Conservation (phyloP, 1,284 basidiomycete species). For the Erythrobasidium hasegawianum region DNA sequence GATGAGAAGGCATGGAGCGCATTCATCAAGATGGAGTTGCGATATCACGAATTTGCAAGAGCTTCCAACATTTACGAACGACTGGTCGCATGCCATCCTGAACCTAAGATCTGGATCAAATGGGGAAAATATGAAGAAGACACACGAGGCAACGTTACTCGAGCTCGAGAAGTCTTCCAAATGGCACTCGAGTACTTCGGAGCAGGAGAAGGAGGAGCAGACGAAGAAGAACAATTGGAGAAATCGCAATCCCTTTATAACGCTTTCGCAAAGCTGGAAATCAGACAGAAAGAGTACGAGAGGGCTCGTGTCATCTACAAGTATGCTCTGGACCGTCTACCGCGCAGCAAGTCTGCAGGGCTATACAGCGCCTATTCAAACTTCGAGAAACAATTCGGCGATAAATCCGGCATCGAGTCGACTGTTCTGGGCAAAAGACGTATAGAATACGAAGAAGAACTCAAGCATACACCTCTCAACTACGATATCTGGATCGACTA, state of each 20-base stretch:
- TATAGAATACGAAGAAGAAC: slow-evolving; percentile 95
- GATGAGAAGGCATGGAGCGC: slow-evolving; percentile 99
- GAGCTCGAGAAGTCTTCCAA: slow-evolving; percentile 92
- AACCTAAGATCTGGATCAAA: slow-evolving; percentile 92
- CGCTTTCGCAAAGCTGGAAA: slow-evolving; percentile 98
- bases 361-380: slow-evolving; percentile 89
- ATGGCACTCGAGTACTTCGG: slow-evolving; percentile 95
- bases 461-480: slow-evolving; percentile 79
- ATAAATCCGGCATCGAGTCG: slow-evolving; percentile 77
- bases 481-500: slow-evolving; percentile 99
- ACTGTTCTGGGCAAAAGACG: slow-evolving; percentile 94
- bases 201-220: slow-evolving; percentile 28
- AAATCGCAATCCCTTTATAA: slow-evolving; percentile 95
- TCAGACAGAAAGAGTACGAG: slow-evolving; percentile 88
- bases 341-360: slow-evolving; percentile 78
- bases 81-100: slow-evolving; percentile 87
- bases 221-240: slow-evolving; percentile 90
- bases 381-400: slow-evolving; percentile 97
- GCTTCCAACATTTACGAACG: slow-evolving; percentile 92
- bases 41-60: slow-evolving; percentile 86
- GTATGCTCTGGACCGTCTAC: slow-evolving; percentile 89
- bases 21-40: slow-evolving; percentile 91
- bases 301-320: slow-evolving; percentile 96
- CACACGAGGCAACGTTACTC: slow-evolving; percentile 62
- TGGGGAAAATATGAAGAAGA: slow-evolving; percentile 98